Conservation (phyloP, 192 early-diverging fungal species). For the Geosiphon pyriformis region DNA sequence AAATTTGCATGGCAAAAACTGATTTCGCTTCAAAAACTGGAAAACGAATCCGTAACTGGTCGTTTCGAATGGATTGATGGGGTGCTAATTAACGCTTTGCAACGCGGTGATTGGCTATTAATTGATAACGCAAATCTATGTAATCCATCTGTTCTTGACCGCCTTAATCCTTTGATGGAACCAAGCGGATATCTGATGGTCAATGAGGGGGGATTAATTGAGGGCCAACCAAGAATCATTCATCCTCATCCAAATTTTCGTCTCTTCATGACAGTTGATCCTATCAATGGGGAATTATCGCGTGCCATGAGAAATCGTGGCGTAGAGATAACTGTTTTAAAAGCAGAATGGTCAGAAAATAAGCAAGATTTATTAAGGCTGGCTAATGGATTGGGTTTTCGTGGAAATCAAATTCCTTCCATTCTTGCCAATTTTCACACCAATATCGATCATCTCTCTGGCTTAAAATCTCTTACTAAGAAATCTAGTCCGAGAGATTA, state of each 20-base stretch:
- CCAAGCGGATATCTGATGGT: conserved; percentile 80
- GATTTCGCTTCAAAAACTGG: conserved; percentile 35
- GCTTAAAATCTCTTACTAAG: conserved; percentile 25
- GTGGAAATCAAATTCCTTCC: conserved; percentile 33
- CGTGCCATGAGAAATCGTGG: conserved; percentile 97
- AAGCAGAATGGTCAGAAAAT: conserved; percentile 45
- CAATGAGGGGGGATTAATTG: conserved; percentile 84
- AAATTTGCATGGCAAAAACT: too few relatives aligned
- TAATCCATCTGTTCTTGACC: conserved; percentile 89
- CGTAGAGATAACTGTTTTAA: conserved; percentile 78
- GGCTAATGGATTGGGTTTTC: conserved; percentile 42
- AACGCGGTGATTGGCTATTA: conserved; percentile 88
- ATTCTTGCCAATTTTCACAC: conserved; percentile 40
- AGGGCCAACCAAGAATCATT: conserved; percentile 72
- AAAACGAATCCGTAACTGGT: conserved; percentile 57
- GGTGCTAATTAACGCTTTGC: conserved; percentile 80
- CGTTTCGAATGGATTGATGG: conserved; percentile 98
- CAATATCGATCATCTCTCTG: conserved; percentile 30
- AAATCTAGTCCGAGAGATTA: conserved; percentile 43
- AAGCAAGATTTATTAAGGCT: conserved; percentile 43
- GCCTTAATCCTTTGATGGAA: conserved; percentile 91
- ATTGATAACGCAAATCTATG: conserved; percentile 97
- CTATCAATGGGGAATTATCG: conserved; percentile 86
- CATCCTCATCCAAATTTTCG: conserved; percentile 85
- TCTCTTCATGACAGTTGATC: conserved; percentile 94